A percentile compares a stretch with the other conserved stretches of the same genome.
Evolutionary conservation across 352 stramenopile species (phyloP).

Genomic region (Pythium scleroteichum): DNA sequence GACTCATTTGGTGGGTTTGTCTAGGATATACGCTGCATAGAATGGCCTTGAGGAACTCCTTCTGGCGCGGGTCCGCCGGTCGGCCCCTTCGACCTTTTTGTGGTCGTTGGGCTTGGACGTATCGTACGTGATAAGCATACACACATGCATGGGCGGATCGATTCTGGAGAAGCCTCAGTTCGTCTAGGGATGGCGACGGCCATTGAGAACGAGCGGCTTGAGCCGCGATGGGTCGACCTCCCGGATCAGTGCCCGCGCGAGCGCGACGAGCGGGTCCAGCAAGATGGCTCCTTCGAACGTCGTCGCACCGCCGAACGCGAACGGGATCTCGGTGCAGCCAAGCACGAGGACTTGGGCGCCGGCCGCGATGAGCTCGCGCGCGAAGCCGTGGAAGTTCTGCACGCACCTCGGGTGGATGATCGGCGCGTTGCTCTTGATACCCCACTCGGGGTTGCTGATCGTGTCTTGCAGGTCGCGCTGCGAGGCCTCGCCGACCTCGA

Average conservation of each 20-base stretch:
- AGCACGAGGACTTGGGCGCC: conserved; percentile 47
- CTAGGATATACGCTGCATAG: no score
- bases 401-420: conserved; percentile 37
- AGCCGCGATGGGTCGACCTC: conserved; percentile 43
- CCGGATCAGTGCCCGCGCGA: conserved; percentile 51
- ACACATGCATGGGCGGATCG: no score
- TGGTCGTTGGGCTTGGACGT: no score
- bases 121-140: no score
- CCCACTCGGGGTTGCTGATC: conserved; percentile 50
- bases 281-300: conserved; percentile 39
- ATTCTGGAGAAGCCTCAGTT: no score
- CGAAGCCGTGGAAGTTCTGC: conserved; percentile 44
- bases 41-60: no score
- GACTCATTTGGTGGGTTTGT: no score
- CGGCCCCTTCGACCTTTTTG: no score
- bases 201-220: conserved; percentile 35
- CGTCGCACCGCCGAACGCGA: conserved; percentile 35
- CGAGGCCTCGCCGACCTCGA: conserved; percentile 35
- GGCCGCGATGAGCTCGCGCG: conserved; percentile 30
- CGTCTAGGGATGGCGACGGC: conserved; percentile 17
- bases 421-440: conserved; percentile 54
- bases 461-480: conserved; percentile 52
- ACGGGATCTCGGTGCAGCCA: conserved; percentile 57
- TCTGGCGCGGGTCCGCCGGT: no score
- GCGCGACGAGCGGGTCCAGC: conserved; percentile 45